Base-by-base conservation (phyloP, 495 filamentous ascomycete species). In the Penicillium goetzii region DNA sequence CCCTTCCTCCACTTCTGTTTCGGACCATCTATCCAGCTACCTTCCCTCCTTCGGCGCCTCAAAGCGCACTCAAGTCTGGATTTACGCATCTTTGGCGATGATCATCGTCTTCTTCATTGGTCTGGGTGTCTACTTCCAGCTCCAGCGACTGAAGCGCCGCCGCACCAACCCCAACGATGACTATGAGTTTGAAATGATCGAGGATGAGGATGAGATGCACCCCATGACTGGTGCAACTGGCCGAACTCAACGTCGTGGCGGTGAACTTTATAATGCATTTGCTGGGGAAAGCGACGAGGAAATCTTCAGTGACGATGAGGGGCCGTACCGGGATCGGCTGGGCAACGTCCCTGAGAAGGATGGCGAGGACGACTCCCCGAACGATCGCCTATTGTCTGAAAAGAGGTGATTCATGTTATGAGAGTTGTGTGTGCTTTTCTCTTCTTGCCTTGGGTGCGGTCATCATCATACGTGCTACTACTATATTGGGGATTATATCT, bases 21-120 rank as follows among this genome's bases (percentile, higher is more conserved):
- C 74, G 51, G 87, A 84, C 71, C 90, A 96, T 74, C 81, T 97
- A 43, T 92, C 92, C 3, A 92, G 90, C 11, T 96, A 93, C 81
- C 89, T 99, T 65, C 94, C 95, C 9, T 96, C 92, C n/a, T 96
- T 99, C 67, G 95, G 95, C 58, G 89, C 93, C 38, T 93, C 90
- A 14, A 92, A 92, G 68, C 86, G 87, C 61, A 97, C 94, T 8
- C 92, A 96, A 72, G 85, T 89, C 45, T 99, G 95, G 95, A 97
- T 99, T 58, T 98, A 98, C 70, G 92, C 91, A 50, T 83, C 93
- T 21, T 71, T 95, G 25, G 87, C 81, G 19, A 85, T 97, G 38
- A 98, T 99, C 67, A 80, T 93, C 36, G 75, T 90, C 17, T 99
- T 99, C 80, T 91, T 92, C 77, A 78, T 80, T 52, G 90, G 87